Evolutionary conservation across 2,329 filamentous ascomycete species (phyloP).

Genomic region (Trichoderma aggressivum): DNA sequence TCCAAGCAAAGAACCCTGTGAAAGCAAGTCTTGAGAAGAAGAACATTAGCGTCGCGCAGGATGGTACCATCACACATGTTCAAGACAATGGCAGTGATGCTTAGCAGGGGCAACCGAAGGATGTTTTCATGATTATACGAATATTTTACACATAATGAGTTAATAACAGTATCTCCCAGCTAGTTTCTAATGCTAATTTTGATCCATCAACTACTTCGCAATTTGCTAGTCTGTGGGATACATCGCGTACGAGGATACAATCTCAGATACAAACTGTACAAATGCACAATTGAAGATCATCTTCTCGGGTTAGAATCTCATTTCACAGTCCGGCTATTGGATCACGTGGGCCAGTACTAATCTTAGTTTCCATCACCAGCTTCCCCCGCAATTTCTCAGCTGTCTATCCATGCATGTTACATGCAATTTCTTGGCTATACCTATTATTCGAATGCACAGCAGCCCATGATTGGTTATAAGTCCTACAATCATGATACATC

Average conservation of each 20-base stretch:
- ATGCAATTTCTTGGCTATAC: background rate
- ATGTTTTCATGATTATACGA: background rate
- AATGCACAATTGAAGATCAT: background rate
- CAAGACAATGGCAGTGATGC: background rate
- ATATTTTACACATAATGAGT: background rate
- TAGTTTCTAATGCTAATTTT: background rate
- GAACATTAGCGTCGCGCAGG: background rate
- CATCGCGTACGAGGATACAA: background rate
- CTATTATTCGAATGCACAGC: background rate
- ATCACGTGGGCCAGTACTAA: background rate
- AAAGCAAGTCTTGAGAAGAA: conserved; percentile 3
- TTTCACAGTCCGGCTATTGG: background rate
- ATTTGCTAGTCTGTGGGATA: no score
- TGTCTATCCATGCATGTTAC: background rate
- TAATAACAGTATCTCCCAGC: background rate
- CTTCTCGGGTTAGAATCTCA: background rate
- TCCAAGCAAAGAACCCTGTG: background rate
- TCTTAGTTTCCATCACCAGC: background rate
- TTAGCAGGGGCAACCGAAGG: background rate
- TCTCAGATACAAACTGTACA: background rate
- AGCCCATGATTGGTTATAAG: background rate
- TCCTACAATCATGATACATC: background rate
- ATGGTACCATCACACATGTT: background rate
- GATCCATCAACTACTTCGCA: background rate
- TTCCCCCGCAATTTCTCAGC: background rate